A percentile compares a stretch with the other conserved stretches of the same genome.
Evolutionary conservation across 192 early-diverging fungal genomes (phyloP).

Genomic region (Funneliformis mosseae): DNA sequence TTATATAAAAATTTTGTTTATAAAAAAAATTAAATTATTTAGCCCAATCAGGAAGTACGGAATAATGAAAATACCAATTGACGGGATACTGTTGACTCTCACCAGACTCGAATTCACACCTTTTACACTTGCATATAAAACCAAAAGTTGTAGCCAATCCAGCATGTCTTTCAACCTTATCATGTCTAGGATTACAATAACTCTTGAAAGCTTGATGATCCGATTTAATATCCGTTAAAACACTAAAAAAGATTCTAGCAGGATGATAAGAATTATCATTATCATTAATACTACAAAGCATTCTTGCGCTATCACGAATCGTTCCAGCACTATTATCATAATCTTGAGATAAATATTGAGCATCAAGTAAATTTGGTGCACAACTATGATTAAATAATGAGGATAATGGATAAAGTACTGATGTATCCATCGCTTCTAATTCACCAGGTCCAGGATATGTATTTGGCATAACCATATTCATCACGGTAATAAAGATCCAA

Average conservation of each 20-base stretch:
- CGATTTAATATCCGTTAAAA: neutral
- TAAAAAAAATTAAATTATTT: neutral
- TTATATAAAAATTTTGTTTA: no score
- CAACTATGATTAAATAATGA: conserved; percentile 23
- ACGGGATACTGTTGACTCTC: neutral
- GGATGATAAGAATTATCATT: neutral
- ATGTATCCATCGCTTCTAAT: neutral
- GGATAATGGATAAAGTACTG: neutral
- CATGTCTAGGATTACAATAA: neutral
- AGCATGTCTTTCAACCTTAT: neutral
- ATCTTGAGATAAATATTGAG: neutral
- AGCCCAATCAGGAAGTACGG: neutral
- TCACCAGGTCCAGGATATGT: neutral
- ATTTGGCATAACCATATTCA: neutral
- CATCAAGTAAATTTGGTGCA: neutral
- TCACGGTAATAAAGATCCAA: conserved; percentile 7
- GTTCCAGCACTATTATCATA: neutral
- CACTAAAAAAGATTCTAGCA: neutral
- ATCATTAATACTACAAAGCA: neutral
- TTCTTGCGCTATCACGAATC: neutral
- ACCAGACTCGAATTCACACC: neutral
- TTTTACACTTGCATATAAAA: conserved; percentile 4
- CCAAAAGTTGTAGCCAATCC: conserved; percentile 1
- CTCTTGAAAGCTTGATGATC: neutral
- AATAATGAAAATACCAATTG: neutral